Evolutionary conservation across 2,329 filamentous ascomycete genomes (phyloP).

Genomic region (Xylariaceae sp.): DNA sequence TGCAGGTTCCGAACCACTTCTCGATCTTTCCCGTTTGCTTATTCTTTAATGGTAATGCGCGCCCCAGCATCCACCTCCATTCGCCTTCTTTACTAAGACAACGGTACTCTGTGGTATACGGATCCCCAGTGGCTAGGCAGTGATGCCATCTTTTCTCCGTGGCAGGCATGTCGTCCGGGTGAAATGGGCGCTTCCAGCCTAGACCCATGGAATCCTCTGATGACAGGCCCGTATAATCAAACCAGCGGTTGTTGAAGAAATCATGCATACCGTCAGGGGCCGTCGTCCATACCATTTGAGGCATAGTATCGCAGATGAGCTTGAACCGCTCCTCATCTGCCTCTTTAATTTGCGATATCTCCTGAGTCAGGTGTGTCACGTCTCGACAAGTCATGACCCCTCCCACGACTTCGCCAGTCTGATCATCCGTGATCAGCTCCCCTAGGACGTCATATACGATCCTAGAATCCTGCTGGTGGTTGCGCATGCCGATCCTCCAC

Average conservation of each 20-base stretch:
- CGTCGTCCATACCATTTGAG: constrained; percentile 75
- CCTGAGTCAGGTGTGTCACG: constrained; percentile 69
- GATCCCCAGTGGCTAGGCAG: constrained; percentile 67
- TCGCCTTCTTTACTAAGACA: constrained; percentile 67
- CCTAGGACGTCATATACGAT: constrained; percentile 68
- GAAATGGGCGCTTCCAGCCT: constrained; percentile 67
- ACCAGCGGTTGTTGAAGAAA: constrained; percentile 79
- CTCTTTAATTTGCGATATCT: constrained; percentile 70
- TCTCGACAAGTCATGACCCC: constrained; percentile 74
- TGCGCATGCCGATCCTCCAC: constrained; percentile 65
- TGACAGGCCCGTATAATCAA: constrained; percentile 72
- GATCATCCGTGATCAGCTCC: constrained; percentile 67
- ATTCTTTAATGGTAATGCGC: constrained; percentile 69
- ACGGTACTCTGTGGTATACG: constrained; percentile 72
- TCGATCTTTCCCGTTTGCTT: constrained; percentile 68
- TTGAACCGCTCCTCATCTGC: constrained; percentile 75
- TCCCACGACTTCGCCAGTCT: constrained; percentile 71
- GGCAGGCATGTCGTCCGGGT: constrained; percentile 68
- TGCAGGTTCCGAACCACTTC: constrained; percentile 80
- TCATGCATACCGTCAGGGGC: constrained; percentile 67
- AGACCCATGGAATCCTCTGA: constrained; percentile 63
- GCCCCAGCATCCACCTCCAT: constrained; percentile 79
- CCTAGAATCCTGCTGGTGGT: constrained; percentile 53
- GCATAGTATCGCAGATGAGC: constrained; percentile 74
- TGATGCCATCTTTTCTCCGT: constrained; percentile 61